Evolutionary conservation across 176 grass and related monocot genomes (phyloP), one percentile per base, ranked within the genome.

Genomic region (Oryza brachyantha): DNA sequence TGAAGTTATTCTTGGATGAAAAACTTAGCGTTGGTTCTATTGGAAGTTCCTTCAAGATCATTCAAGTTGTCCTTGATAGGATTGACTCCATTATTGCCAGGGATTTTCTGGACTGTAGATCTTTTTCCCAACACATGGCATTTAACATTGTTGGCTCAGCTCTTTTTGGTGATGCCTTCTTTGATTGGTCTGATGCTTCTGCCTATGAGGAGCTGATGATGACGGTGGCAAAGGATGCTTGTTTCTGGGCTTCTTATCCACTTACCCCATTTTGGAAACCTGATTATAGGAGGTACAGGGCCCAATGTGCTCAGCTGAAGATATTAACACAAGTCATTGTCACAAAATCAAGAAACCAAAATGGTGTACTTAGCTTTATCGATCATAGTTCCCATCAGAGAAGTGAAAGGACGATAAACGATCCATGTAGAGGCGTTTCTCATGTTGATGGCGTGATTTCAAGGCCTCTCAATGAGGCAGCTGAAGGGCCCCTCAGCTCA

Each of bases 231-330:
- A 93, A 93, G 41, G 86, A 99, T 63, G 90, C 92, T 65, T 93
- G 90, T 78, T 96, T 91, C 64, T 99, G 96, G 96, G 90, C 96
- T 79, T 96, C 92, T 82, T 93, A 86, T 86, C 58, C 72, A 66
- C 57, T 99, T 37, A 72, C 66, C 39, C 96, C 96, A 5, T 89
- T 93, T 79, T 99, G 96, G 96, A 91, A 87, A 78, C 75, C 84
- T 66, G 84, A 70, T 72, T 99, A 95, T 87, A 87, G 86, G 92
- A 95, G 84, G 61, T 99, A 99, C 81, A 66, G 3, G 29, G 42
- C 64, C 17, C 59, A 79, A 58, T 99, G 90, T 42, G 26, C 66
- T 74, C 93, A 60, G 26, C 77, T 99, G 78, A 87, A 81, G 86
- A 52, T 70, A 35, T 80, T 99, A 81, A 99, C 92, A 42, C 65